Evolutionary conservation across 768 basidiomycete species (phyloP), one percentile per base, ranked within the genome.

Genomic region (Boletus rufocinnamomeus): DNA sequence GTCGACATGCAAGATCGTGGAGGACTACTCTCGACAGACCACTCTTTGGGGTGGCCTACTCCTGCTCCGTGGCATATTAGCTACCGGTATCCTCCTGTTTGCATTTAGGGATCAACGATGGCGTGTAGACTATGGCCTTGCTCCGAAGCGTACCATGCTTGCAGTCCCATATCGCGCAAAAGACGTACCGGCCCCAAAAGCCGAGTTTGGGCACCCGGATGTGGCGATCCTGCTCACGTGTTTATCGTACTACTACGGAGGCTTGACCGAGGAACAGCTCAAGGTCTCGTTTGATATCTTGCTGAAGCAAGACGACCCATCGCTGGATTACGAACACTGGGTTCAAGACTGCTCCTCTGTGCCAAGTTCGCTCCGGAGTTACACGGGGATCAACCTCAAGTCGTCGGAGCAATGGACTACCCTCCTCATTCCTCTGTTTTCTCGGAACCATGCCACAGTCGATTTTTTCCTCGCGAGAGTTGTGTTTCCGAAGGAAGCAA

Each of bases 121-220:
- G 80, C 65, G 82, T 32, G 82, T 84, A 0, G 78, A 84, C 46
- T 84, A 80, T 59, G 82, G 83, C 2, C 74, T 82, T 6, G 78
- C 79, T 48, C 63, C 62, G 2, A 59, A 47, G 7, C 75, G 83
- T 4, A 75, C 80, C 1, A 66, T 79, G 60, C 73, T 83, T 1
- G 81, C 82, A 1, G 81, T 84, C 0, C 82, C 83, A 0, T 84
- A 80, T 54, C 72, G 77, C n/a, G 83, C 82, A 0, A 84, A 82
- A 60, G 82, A 84, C 49, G 69, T 76, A 6, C 82, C 83, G 0
- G 70, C 79, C 16, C 58, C 68, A 14, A 70, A 76, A 30, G 75
- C 82, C 38, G 81, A 84, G 49, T 84, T 84, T 47, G 80, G 79
- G 6, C 82, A 84, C 61, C 82, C 82, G 0, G 83, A 84, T 25